Evolutionary conservation across 2,329 filamentous ascomycete species (phyloP).

Genomic region (Fusarium sp.): DNA sequence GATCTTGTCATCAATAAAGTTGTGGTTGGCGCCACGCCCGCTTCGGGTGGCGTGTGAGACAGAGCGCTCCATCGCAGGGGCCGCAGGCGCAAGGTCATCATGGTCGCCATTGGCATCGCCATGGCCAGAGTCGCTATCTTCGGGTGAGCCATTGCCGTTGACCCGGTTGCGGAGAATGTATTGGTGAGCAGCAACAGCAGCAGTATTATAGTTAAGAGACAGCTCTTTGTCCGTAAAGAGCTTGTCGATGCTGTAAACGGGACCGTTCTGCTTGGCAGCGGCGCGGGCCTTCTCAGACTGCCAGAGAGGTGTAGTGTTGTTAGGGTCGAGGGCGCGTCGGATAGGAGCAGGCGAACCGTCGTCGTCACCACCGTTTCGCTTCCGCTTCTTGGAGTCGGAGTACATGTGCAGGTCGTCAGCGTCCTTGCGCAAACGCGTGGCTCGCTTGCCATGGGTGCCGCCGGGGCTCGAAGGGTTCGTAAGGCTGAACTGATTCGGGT

Average conservation of each 20-base stretch:
- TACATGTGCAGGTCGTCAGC: constrained; percentile 65
- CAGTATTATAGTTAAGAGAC: constrained; percentile 68
- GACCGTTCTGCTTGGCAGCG: constrained; percentile 63
- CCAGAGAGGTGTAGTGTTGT: constrained; percentile 68
- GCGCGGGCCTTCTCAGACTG: constrained; percentile 65
- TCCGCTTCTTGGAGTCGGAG: constrained; percentile 67
- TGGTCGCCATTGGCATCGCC: constrained; percentile 60
- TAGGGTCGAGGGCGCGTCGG: constrained; percentile 63
- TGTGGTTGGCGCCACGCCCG: constrained; percentile 61
- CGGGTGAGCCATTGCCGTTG: constrained; percentile 59
- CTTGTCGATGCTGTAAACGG: constrained; percentile 71
- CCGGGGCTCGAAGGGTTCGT: constrained; percentile 70
- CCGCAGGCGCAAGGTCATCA: constrained; percentile 58
- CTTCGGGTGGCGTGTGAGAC: constrained; percentile 70
- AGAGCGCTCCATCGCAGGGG: constrained; percentile 68
- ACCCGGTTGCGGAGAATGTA: constrained; percentile 66
- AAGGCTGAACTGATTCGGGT: constrained; percentile 72
- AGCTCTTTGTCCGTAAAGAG: constrained; percentile 75
- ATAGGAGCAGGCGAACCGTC: constrained; percentile 69
- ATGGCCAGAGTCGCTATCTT: constrained; percentile 62
- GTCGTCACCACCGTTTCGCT: constrained; percentile 66
- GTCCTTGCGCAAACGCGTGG: constrained; percentile 67
- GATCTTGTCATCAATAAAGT: constrained; percentile 65
- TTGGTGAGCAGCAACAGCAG: constrained; percentile 68
- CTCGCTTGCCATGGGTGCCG: constrained; percentile 68